phyloP scores from a whole-genome alignment of 768 basidiomycete genomes.

The Termitomyces sp. region DNA sequence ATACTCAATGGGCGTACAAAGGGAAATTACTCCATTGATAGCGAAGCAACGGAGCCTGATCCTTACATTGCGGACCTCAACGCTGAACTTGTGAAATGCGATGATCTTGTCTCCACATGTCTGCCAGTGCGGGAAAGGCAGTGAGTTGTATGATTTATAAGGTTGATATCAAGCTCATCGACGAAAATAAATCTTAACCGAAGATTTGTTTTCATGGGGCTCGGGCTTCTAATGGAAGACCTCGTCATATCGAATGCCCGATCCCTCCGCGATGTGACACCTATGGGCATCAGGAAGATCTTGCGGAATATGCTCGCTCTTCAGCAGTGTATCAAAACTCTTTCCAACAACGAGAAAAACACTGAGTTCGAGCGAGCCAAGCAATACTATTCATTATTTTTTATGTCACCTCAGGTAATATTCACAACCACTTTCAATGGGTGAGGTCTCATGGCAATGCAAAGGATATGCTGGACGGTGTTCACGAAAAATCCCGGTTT shows the following conservation, averaged over 20 bases:
- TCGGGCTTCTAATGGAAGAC: constrained; percentile 82
- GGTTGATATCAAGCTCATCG: constrained; percentile 6
- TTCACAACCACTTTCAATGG: neutral
- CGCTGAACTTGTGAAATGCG: constrained; percentile 67
- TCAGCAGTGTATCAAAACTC: constrained; percentile 84
- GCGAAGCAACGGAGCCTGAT: constrained; percentile 89
- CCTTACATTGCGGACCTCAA: constrained; percentile 85
- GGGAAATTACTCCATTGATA: constrained; percentile 82
- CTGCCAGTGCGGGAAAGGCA: constrained; percentile 60
- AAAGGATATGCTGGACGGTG: constrained; percentile 73
- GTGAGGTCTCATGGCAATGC: neutral
- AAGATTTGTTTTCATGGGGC: constrained; percentile 85
- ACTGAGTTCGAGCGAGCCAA: constrained; percentile 74
- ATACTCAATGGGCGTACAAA: constrained; percentile 23
- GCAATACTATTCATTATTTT: constrained; percentile 79
- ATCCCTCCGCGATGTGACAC: constrained; percentile 62
- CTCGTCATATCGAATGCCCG: constrained; percentile 73
- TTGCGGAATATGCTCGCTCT: constrained; percentile 84
- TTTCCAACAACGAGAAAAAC: constrained; percentile 53
- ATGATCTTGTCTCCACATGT: constrained; percentile 60
- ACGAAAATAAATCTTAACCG: too few relatives aligned
- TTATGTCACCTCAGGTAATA: constrained; percentile 65
- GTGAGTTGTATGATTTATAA: constrained; percentile 37
- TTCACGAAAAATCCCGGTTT: constrained; percentile 60
- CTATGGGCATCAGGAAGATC: constrained; percentile 81